These are phyloP conservation scores for Trametes elegans DNA, from an alignment of 768 basidiomycete genomes.

Conservation along the genomic window DNA sequence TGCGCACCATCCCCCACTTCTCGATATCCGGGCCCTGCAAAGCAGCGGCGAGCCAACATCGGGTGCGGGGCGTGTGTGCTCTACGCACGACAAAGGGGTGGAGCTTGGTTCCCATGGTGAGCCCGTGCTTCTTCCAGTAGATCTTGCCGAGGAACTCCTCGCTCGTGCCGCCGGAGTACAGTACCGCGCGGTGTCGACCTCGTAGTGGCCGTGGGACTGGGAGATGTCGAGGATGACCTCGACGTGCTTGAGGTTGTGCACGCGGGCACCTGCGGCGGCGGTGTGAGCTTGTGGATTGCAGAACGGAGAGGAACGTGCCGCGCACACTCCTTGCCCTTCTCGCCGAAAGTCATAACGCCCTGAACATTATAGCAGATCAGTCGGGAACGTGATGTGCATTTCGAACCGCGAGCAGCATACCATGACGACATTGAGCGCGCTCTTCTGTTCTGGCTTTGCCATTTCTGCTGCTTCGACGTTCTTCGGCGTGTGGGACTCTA, in stretches of 20 bases:
- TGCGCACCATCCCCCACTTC: too few species aligned
- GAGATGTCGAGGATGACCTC: slow-evolving; percentile 55
- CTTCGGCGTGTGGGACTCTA: too few species aligned
- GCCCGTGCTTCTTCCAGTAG: slow-evolving; percentile 46
- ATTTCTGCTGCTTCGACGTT: neutral
- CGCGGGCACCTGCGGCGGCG: slow-evolving; percentile 36
- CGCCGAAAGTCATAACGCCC: slow-evolving; percentile 60
- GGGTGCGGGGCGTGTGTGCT: too few species aligned
- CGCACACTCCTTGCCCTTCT: slow-evolving; percentile 41
- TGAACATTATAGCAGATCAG: slow-evolving; percentile 18
- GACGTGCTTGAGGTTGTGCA: slow-evolving; percentile 47
- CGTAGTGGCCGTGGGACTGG: slow-evolving; percentile 52
- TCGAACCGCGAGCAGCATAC: slow-evolving; percentile 24
- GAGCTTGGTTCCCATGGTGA: slow-evolving; percentile 61
- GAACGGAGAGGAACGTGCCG: neutral
- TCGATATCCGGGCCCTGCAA: too few species aligned
- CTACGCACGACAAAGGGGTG: slow-evolving; percentile 39
- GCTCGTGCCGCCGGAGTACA: slow-evolving; percentile 31
- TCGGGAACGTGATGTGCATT: neutral
- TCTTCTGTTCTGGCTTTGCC: slow-evolving; percentile 33
- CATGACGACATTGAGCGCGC: slow-evolving; percentile 51
- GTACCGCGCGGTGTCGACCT: slow-evolving; percentile 36
- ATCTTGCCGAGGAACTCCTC: slow-evolving; percentile 48
- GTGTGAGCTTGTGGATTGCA: neutral
- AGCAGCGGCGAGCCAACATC: too few species aligned